phyloP scores from a whole-genome alignment of 768 basidiomycete genomes.

The Strobilomyces echinocephalus region DNA sequence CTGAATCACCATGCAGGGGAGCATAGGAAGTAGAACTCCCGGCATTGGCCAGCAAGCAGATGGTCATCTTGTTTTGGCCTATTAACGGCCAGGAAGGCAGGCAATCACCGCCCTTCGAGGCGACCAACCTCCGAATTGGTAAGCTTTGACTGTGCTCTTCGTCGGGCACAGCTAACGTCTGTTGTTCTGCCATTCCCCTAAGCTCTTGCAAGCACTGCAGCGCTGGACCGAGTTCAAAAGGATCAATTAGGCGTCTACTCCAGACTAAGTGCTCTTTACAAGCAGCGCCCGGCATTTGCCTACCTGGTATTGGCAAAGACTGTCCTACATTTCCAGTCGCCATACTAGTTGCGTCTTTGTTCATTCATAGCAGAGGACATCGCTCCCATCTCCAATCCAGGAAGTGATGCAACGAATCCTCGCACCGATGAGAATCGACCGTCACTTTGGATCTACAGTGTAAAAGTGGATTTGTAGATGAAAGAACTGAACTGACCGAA shows the following conservation, averaged over 20 bases:
- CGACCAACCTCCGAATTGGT: neutral
- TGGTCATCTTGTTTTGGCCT: neutral
- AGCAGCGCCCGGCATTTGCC: neutral
- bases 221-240: neutral
- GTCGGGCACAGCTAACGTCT: neutral
- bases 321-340: neutral
- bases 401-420: neutral
- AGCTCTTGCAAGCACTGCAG: neutral
- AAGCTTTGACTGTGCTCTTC: neutral
- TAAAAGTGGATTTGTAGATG: too few relatives aligned
- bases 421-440: too few relatives aligned
- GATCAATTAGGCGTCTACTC: neutral
- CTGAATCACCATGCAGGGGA: too few relatives aligned
- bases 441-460: too few relatives aligned
- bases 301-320: neutral
- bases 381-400: neutral
- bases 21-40: neutral
- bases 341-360: too few relatives aligned
- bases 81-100: neutral
- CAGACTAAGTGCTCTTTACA: neutral
- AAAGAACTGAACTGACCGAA: neutral
- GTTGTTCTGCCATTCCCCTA: neutral
- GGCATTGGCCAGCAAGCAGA: neutral
- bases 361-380: too few relatives aligned
- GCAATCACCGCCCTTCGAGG: neutral